Evolutionary conservation across 176 grass and related monocot species (phyloP).

Genomic region (Hsuehochloa calcarea): DNA sequence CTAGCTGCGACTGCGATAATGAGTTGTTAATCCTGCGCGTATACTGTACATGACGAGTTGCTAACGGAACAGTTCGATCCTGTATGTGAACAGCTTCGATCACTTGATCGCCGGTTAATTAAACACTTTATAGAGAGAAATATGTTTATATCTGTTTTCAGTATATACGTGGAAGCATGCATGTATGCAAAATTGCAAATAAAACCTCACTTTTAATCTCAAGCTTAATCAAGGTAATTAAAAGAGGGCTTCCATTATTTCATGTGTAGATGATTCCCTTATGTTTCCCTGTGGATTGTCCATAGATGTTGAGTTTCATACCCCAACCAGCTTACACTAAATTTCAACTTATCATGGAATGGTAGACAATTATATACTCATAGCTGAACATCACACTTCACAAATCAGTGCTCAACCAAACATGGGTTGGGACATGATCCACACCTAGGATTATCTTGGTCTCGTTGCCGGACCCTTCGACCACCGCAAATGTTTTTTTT

Average conservation of each 20-base stretch:
- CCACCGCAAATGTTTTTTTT: no score
- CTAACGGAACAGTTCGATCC: conserved; percentile 15
- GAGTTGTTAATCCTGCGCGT: background rate
- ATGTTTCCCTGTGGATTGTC: background rate
- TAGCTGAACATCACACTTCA: no score
- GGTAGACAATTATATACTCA: no score
- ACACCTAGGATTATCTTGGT: no score
- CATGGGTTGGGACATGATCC: no score
- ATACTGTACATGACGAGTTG: conserved; percentile 5
- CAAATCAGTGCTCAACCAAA: no score
- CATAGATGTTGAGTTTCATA: background rate
- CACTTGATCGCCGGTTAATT: background rate
- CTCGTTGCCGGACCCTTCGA: no score
- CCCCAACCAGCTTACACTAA: no score
- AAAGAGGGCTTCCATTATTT: background rate
- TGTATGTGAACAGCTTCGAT: background rate
- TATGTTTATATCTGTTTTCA: background rate
- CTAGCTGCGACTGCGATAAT: background rate
- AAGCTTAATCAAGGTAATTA: background rate
- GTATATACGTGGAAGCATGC: background rate
- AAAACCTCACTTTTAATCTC: background rate
- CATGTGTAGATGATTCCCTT: background rate
- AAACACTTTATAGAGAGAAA: background rate
- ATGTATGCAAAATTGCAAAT: background rate
- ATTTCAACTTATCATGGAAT: no score